Conservation (phyloP, 306 rosid genomes). For the Cicer pinnatifidum region DNA sequence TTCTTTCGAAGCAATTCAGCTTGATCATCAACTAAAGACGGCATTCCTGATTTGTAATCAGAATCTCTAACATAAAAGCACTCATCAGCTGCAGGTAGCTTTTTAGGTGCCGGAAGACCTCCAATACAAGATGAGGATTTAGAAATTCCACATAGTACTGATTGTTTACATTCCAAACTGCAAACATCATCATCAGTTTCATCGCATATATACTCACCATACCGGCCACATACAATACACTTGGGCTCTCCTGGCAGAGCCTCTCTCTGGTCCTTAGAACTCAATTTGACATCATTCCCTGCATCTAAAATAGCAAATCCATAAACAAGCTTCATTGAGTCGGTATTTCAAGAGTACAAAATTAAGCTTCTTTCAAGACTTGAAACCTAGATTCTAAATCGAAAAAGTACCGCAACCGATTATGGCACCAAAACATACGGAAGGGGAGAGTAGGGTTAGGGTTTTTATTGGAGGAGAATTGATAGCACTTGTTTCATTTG, state of each 20-base stretch:
- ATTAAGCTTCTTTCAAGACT: not conserved
- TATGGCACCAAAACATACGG: not conserved
- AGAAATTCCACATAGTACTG: slow-evolving; percentile 52
- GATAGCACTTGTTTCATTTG: no score
- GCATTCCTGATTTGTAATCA: slow-evolving; percentile 42
- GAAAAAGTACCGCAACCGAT: not conserved
- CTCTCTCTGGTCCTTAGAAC: slow-evolving; percentile 68
- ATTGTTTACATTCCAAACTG: slow-evolving; percentile 84
- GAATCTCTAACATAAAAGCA: slow-evolving; percentile 72
- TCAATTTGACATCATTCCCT: slow-evolving; percentile 58
- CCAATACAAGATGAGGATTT: slow-evolving; percentile 38
- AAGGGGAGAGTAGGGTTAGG: no score
- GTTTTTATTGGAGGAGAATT: no score
- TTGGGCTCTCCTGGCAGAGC: slow-evolving; percentile 77
- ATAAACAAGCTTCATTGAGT: slow-evolving; percentile 15
- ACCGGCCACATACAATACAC: slow-evolving; percentile 75
- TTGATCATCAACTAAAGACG: slow-evolving; percentile 48
- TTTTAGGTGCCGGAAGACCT: slow-evolving; percentile 45
- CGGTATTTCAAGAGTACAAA: slow-evolving; percentile 20
- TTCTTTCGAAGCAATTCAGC: slow-evolving; percentile 61
- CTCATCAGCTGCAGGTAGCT: slow-evolving; percentile 66
- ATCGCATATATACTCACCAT: slow-evolving; percentile 83
- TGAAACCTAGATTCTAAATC: not conserved
- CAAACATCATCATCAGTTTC: slow-evolving; percentile 84
- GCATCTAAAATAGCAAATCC: slow-evolving; percentile 39